These are phyloP conservation scores for Euphorbia lathyris DNA, from an alignment of 345 rosid species.

Conservation along the genomic window DNA sequence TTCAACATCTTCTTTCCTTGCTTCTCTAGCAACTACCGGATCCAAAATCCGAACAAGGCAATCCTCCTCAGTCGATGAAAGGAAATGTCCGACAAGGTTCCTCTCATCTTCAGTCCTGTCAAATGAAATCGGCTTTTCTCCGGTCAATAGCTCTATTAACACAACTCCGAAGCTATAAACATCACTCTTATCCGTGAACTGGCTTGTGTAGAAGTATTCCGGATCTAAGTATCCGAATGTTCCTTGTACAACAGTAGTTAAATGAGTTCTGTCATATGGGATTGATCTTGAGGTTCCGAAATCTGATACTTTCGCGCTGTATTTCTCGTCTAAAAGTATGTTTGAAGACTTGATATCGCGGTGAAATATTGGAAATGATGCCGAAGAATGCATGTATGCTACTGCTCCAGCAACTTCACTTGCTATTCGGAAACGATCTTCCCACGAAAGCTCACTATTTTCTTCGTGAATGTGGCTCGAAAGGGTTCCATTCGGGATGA, in stretches of 20 bases:
- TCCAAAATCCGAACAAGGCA: slow-evolving; percentile 3
- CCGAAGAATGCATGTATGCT: slow-evolving; percentile 18
- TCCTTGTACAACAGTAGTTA: slow-evolving; percentile 27
- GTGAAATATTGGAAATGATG: slow-evolving; percentile 16
- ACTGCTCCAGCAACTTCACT: slow-evolving; percentile 18
- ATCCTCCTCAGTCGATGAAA: slow-evolving; percentile 3
- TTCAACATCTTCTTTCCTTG: slow-evolving; percentile 2
- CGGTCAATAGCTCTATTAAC: slow-evolving; percentile 14
- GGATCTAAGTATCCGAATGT: slow-evolving; percentile 32
- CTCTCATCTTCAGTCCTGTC: slow-evolving; percentile 1
- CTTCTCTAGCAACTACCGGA: slow-evolving; percentile 1
- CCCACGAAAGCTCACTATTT: slow-evolving; percentile 8
- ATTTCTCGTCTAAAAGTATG: slow-evolving; percentile 25
- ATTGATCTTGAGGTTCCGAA: slow-evolving; percentile 26
- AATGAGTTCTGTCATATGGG: slow-evolving; percentile 17
- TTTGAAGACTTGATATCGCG: slow-evolving; percentile 20
- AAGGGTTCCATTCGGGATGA: slow-evolving; percentile 18
- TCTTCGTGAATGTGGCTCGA: slow-evolving; percentile 7
- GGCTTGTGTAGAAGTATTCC: slow-evolving; percentile 14
- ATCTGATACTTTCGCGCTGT: slow-evolving; percentile 22
- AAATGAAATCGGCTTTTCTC: slow-evolving; percentile 18
- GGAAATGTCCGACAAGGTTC: slow-evolving; percentile 17
- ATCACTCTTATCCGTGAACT: slow-evolving; percentile 8
- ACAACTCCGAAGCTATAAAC: slow-evolving; percentile 28
- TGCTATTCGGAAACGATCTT: slow-evolving; percentile 14